Base-by-base conservation (phyloP, 768 basidiomycete genomes). In the Rhodotorula sphaerocarpa region DNA sequence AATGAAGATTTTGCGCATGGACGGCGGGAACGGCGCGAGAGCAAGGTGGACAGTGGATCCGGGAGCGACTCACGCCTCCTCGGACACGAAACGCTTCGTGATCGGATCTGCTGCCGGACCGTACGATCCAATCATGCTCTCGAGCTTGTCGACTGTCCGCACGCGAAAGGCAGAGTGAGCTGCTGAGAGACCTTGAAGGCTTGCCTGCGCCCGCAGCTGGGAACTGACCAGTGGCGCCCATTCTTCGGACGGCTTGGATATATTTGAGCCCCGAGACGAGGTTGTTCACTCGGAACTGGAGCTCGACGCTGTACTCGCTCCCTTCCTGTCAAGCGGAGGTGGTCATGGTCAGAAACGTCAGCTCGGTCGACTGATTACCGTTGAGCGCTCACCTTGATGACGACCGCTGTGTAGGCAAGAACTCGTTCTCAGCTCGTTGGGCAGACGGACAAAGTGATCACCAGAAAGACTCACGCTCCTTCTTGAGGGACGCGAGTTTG, bases 81-180 rank as follows among this genome's bases (percentile, higher is more conserved):
- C 86, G 1, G 83, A 76, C 7, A 84, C 85, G 75, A 90, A 88
- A 71, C 85, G 81, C 76, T 89, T 90, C 69, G 71, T 76, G 72
- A 91, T 86, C 9, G 86, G 73, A 30, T 84, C 79, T n/a, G 84
- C 78, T 59, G 80, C 77, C 23, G 90, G 88, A 4, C 88, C 87
- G 74, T 90, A 95, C 5, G 89, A 91, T 23, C 93, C 93, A 27
- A 96, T 81, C 93, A 97, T 96, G 70, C 86, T 82, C 73, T 92
- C 90, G 71, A 88, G 74, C 75, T 86, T 93, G 76, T 93, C 93
- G 71, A 93, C 91, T 91, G 72, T 50, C 20, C 7, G 36, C 34
- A 31, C 23, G 9, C 33, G 33, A n/a, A 9, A 43, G 46, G 27
- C 30, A 31, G 28, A 11, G 33, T 16, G 56, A 44, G 65, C n/a